These are phyloP conservation scores for Hsuehochloa calcarea DNA, from an alignment of 176 grass and related monocot species.

Conservation along the genomic window DNA sequence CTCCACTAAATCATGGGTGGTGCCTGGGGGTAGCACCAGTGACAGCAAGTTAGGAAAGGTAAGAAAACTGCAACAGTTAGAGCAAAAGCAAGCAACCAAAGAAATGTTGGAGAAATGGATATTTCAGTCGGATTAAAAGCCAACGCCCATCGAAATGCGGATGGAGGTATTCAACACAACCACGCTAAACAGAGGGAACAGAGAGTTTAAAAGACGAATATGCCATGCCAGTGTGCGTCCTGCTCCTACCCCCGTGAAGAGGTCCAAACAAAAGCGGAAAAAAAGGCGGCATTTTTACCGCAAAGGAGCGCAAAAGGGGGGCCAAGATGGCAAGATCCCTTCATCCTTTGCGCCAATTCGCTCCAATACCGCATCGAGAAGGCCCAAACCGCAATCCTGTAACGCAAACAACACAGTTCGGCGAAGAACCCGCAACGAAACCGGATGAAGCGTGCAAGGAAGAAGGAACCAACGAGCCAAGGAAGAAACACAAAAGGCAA, in stretches of 20 bases:
- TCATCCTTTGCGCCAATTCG: slow-evolving; percentile 13
- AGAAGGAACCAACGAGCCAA: not conserved
- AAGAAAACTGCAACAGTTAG: not conserved
- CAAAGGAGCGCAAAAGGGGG: not conserved
- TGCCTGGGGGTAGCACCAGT: not conserved
- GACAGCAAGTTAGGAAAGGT: not conserved
- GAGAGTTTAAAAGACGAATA: slow-evolving; percentile 11
- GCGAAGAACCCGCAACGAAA: not conserved
- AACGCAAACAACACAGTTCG: not conserved
- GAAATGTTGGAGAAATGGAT: not conserved
- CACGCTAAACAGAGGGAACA: not conserved
- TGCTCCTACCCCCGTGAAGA: slow-evolving; percentile 5
- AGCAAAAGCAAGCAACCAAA: not conserved
- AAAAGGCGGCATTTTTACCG: not conserved
- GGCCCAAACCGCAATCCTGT: not conserved
- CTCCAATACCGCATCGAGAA: slow-evolving; percentile 20
- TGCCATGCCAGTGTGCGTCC: not conserved
- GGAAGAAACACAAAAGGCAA: not conserved
- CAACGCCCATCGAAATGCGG: not conserved
- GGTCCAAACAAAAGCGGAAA: not conserved
- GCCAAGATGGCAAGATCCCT: slow-evolving; percentile 24
- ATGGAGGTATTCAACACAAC: not conserved
- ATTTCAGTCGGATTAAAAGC: not conserved
- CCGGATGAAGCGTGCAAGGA: slow-evolving; percentile 21
- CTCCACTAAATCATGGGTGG: slow-evolving; percentile 19